A percentile compares a stretch with the other conserved stretches of the same genome.
Conservation (phyloP, 1,284 basidiomycete species). For the Gymnopus androsaceus region DNA sequence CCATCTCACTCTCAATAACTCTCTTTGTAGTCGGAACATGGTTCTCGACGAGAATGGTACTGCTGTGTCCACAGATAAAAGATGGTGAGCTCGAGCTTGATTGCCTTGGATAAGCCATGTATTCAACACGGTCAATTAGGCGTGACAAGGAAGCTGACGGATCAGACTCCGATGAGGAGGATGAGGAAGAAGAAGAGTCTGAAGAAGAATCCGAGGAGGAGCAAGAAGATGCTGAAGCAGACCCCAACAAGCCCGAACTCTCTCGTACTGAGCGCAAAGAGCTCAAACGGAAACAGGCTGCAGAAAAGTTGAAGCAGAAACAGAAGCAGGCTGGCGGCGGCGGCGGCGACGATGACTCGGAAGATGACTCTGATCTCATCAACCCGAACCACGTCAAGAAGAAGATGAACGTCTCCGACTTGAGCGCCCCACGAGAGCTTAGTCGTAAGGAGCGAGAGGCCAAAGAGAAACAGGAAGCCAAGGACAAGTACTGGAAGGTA, state of each 20-base stretch:
- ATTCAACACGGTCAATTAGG: constrained; percentile 15
- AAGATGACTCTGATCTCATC: constrained; percentile 61
- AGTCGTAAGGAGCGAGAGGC: constrained; percentile 81
- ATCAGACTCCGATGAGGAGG: constrained; percentile 33
- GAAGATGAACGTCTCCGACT: constrained; percentile 67
- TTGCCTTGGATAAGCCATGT: constrained; percentile 7
- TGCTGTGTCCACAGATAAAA: constrained; percentile 52
- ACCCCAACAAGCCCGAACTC: constrained; percentile 50
- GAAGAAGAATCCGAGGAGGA: constrained; percentile 43
- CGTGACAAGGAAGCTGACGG: constrained; percentile 26
- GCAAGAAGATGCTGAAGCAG: constrained; percentile 35
- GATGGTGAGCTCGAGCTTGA: constrained; percentile 35
- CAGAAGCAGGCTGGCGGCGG: constrained; percentile 40
- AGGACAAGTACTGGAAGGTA: constrained; percentile 85
- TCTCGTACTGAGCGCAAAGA: constrained; percentile 68
- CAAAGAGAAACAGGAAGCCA: constrained; percentile 87
- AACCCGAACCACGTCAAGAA: constrained; percentile 72
- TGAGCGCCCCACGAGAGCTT: constrained; percentile 56
- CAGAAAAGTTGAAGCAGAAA: constrained; percentile 43
- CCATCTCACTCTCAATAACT: neutral
- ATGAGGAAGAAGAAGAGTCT: constrained; percentile 36
- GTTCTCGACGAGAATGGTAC: constrained; percentile 61
- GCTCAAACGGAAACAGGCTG: constrained; percentile 70
- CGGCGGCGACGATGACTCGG: constrained; percentile 45
- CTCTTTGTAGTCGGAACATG: constrained; percentile 53